Evolutionary conservation across 2,329 filamentous ascomycete genomes (phyloP), one percentile per base, ranked within the genome.

Genomic region (Penicillium fuscoglaucum): DNA sequence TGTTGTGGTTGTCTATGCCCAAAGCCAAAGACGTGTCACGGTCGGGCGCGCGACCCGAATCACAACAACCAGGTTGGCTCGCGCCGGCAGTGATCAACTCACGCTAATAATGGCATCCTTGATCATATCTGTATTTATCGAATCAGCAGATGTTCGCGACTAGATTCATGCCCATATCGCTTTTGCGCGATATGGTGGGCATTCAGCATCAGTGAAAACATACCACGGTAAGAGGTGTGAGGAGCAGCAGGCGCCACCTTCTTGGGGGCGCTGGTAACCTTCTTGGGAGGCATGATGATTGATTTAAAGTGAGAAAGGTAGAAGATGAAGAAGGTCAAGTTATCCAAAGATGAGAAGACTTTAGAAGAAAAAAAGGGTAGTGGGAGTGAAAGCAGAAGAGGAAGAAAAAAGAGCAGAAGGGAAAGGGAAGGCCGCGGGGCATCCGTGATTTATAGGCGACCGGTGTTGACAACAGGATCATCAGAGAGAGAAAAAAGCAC

Each of bases 51-150:
- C 72, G 73, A 72, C 71, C 72, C 61, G 66, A 66, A 71, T 67
- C 66, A 70, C 67, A 73, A 74, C 68, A 70, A 75, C 69, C 62
- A 66, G 65, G 76, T 28, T 44, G 41, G 52, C 52, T 55, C 55
- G 79, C 80, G 82, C 80, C 82, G 68, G 72, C 66, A 62, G 72
- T 72, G 74, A 78, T 82, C 71, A 73, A 88, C 87, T 86, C 77
- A 89, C 87, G 78, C 83, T 84, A 72, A 88, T 76, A 73, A 89
- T 87, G 68, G 86, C 87, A 76, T 89, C 86, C 79, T 87, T 88
- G 77, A 89, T 87, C 87, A 89, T 88, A 77, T 87, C 86, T 88
- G 75, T 73, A 72, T 70, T 44, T 66, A 64, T 67, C 57, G 68
- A 73, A 81, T 86, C 79, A 85, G 82, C 74, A 83, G 76, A 74